These are phyloP conservation scores for Xenosphaeropsis pyriputrescens DNA, from an alignment of 2,329 filamentous ascomycete genomes.

Conservation along the genomic window DNA sequence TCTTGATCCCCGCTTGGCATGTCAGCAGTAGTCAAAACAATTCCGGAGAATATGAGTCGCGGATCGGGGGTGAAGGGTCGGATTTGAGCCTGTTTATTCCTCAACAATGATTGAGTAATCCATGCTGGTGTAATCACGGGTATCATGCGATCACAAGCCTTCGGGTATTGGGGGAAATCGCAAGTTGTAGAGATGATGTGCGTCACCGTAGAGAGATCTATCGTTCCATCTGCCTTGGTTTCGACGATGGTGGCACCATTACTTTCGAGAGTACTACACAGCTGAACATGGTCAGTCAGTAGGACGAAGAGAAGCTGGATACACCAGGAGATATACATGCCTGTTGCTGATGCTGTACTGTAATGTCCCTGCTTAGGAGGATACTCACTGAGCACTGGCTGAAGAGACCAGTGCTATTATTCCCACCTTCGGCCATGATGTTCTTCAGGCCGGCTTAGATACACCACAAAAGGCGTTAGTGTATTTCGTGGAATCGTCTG, in stretches of 20 bases:
- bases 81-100: slow-evolving; percentile 58
- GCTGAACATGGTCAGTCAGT: slow-evolving; percentile 5
- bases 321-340: too few species aligned
- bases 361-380: too few species aligned
- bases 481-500: too few species aligned
- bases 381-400: background rate
- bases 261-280: slow-evolving; percentile 12
- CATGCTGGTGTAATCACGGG: slow-evolving; percentile 74
- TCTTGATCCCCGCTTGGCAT: slow-evolving; percentile 80
- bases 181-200: slow-evolving; percentile 64
- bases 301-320: background rate
- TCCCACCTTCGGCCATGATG: too few species aligned
- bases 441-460: too few species aligned
- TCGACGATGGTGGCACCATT: slow-evolving; percentile 20
- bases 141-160: slow-evolving; percentile 62
- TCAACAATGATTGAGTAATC: slow-evolving; percentile 57
- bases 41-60: slow-evolving; percentile 74
- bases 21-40: slow-evolving; percentile 70
- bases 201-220: slow-evolving; percentile 31
- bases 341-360: too few species aligned
- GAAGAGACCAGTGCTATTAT: background rate
- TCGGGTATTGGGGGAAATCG: slow-evolving; percentile 80
- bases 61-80: slow-evolving; percentile 85
- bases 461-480: too few species aligned
- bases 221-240: slow-evolving; percentile 21